Evolutionary conservation across 1,284 basidiomycete species (phyloP).

Genomic region (Tilletiopsis washingtonensis): DNA sequence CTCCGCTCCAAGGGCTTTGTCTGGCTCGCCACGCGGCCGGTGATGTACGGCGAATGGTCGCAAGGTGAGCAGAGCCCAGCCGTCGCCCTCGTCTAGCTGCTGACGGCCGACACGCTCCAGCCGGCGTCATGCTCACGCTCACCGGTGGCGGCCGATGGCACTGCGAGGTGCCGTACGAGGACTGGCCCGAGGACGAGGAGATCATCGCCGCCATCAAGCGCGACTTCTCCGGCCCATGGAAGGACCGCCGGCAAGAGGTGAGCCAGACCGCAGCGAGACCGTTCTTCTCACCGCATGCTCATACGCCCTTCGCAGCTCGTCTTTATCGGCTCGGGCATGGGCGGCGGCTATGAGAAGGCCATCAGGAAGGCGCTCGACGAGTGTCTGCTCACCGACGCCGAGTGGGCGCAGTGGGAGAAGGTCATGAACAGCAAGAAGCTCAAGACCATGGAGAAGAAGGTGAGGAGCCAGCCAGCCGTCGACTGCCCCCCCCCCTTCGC

Average conservation of each 20-base stretch:
- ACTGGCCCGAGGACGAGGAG: conserved; percentile 49
- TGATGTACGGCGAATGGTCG: conserved; percentile 13
- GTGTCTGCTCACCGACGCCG: conserved; percentile 48
- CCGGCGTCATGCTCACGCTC: conserved; percentile 50
- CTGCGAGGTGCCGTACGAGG: conserved; percentile 44
- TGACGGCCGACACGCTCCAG: conserved; percentile 31
- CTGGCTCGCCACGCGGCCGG: conserved; percentile 46
- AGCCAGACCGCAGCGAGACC: background rate
- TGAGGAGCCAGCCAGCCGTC: no score
- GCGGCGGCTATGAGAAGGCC: conserved; percentile 35
- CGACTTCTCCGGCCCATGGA: conserved; percentile 51
- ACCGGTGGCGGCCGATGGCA: conserved; percentile 50
- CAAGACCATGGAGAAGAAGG: no score
- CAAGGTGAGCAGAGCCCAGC: background rate
- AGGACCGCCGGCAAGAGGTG: conserved; percentile 50
- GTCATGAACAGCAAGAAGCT: no score
- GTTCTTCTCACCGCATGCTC: background rate
- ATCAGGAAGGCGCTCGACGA: conserved; percentile 47
- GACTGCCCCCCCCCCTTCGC: no score
- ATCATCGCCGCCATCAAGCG: conserved; percentile 47
- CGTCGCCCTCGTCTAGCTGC: background rate
- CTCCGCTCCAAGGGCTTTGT: conserved; percentile 52
- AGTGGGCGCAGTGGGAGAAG: conserved; percentile 37
- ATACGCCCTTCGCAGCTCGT: conserved; percentile 34
- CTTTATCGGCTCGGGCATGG: conserved; percentile 47